A percentile compares a stretch with the other conserved stretches of the same genome.
Evolutionary conservation across 192 early-diverging fungal genomes (phyloP).

Genomic region (Backusella morwellensis): DNA sequence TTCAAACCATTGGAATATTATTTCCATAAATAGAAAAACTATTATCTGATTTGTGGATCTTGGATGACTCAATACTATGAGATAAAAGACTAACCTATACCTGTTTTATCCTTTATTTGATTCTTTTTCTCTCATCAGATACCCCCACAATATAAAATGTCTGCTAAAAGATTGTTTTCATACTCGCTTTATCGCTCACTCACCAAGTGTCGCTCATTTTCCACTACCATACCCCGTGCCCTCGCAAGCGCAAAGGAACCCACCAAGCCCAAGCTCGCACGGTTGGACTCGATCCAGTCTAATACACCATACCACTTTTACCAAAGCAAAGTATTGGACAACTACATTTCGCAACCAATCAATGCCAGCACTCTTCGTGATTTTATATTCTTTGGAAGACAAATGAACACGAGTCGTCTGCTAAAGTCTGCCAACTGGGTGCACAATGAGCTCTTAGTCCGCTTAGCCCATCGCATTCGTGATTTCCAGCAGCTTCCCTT

Average conservation of each 20-base stretch:
- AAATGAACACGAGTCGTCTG: constrained; percentile 81
- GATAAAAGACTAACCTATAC: neutral
- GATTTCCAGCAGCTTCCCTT: constrained; percentile 93
- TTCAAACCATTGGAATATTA: neutral
- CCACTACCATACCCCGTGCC: neutral
- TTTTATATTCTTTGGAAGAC: constrained; percentile 86
- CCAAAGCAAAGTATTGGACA: constrained; percentile 86
- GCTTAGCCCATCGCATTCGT: constrained; percentile 90
- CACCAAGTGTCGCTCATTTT: neutral
- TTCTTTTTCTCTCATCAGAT: neutral
- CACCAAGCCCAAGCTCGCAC: neutral
- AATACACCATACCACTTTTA: constrained; percentile 77
- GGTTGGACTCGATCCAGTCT: constrained; percentile 10
- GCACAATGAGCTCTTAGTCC: constrained; percentile 81
- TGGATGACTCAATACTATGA: neutral
- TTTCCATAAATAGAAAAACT: neutral
- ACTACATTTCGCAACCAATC: constrained; percentile 74
- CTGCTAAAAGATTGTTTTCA: neutral
- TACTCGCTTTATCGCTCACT: neutral
- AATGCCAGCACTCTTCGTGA: constrained; percentile 88
- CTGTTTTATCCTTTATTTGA: neutral
- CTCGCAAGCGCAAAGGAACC: neutral
- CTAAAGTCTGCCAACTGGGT: constrained; percentile 89
- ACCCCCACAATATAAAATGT: neutral
- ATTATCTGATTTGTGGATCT: constrained; percentile 6